phyloP scores from a whole-genome alignment of 2,329 filamentous ascomycete genomes.

The Hymenoscyphus fraxineus region DNA sequence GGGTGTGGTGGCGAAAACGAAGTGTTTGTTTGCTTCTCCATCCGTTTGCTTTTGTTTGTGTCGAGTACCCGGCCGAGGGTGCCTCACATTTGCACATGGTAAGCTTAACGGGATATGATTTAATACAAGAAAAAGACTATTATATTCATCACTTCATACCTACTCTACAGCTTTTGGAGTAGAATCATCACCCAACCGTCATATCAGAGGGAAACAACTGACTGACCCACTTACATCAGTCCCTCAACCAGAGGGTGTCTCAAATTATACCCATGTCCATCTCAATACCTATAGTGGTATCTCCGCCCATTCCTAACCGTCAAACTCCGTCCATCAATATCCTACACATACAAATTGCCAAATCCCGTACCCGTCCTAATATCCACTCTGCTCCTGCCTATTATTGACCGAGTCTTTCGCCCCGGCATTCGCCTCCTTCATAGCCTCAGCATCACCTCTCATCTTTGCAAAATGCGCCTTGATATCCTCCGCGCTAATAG shows the following conservation, averaged over 20 bases:
- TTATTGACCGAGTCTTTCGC: constrained; percentile 33
- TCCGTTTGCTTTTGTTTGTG: no score
- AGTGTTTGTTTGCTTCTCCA: no score
- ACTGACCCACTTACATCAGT: not conserved
- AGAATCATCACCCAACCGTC: not conserved
- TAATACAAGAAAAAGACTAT: not conserved
- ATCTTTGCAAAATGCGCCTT: constrained; percentile 95
- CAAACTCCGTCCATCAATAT: constrained; percentile 4
- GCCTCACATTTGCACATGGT: no score
- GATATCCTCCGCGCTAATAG: constrained; percentile 91
- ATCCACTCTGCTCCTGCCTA: constrained; percentile 45
- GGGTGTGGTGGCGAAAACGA: no score
- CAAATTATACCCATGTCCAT: not conserved
- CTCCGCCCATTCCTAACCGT: not conserved
- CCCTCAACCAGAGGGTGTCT: not conserved
- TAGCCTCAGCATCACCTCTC: constrained; percentile 71
- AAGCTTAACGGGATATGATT: no score
- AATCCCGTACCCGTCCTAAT: constrained; percentile 18
- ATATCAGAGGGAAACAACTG: not conserved
- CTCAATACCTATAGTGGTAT: no score
- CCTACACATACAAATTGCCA: constrained; percentile 6
- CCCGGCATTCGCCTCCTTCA: constrained; percentile 31
- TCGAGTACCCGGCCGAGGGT: no score
- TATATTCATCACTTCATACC: not conserved
- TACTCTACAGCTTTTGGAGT: not conserved